Evolutionary conservation across 139 green algal species (phyloP), one percentile per base, ranked within the genome.

Genomic region (Chlorella sp.): DNA sequence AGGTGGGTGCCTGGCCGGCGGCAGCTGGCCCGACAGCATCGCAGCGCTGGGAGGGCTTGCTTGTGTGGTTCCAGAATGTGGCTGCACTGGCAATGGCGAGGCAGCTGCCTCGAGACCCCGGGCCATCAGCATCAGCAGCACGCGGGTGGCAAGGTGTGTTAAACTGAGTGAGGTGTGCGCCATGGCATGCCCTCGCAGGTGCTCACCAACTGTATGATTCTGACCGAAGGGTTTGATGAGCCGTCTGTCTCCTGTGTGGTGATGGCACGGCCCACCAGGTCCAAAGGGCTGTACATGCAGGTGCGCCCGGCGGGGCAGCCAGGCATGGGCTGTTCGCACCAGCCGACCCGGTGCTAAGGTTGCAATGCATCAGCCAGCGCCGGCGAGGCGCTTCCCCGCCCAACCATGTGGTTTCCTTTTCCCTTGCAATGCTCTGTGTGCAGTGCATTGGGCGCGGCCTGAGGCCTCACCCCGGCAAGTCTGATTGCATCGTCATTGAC

Each of bases 391-490:
- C n/a, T n/a, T n/a, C n/a, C n/a, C n/a, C n/a, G n/a, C n/a, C n/a
- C n/a, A n/a, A n/a, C n/a, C n/a, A n/a, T n/a, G n/a, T n/a, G n/a
- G n/a, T n/a, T n/a, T n/a, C 30, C 30, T 23, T 41, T 2, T 39
- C 25, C 64, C 60, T 23, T 32, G 4, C 20, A 17, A 25, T 68
- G 44, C 9, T 6, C 9, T 51, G 44, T 18, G 6, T 55, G 70
- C 85, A 89, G 85, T 87, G 85, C 71, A 38, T 89, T 32, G 85
- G 85, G 13, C 80, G 85, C 23, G 85, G 85, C 20, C 55, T 89
- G 73, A 80, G 85, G 34, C 62, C 30, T 18, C 30, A 41, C 2
- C 62, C 41, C 0, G 72, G 64, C 51, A 89, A 89, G 73, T 12
- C 74, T 28, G 71, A 81, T 47, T 86, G 80, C 51, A 32, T 89